Base-by-base conservation (phyloP, 2,329 filamentous ascomycete genomes). In the Paecilomyces niveus region DNA sequence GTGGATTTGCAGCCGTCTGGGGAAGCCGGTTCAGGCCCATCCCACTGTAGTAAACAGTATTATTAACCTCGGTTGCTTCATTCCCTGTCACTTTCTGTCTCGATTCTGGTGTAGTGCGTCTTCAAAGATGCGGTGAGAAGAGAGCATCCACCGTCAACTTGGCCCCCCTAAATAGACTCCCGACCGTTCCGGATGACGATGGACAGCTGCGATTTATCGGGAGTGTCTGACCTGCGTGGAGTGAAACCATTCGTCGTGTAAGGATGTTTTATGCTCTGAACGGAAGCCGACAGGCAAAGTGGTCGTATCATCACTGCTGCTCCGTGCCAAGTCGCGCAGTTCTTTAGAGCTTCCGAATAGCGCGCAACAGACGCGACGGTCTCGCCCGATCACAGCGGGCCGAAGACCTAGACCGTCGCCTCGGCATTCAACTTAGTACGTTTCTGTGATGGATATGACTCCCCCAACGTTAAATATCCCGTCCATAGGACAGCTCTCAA, bases 341-440 rank as follows among this genome's bases (percentile, higher is more conserved):
- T 55, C 76, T 64, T 54, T 62, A 58, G 15, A 68, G 64, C 1
- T n/a, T 6, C 6, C n/a, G 18, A 18, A 45, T 45, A 9, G 39
- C 39, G 39, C 39, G 39, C n/a, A n/a, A 45, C n/a, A 21, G 39
- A 45, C 39, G 39, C 39, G 15, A 45, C 39, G 39, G 39, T 45
- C 39, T 45, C 15, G 5, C 39, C 39, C 39, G 39, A 45, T 45
- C 39, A 18, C n/a, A 21, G n/a, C 39, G 39, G 39, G 39, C 39
- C 39, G 39, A 45, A 45, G 18, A 18, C 4, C 35, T 45, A 13
- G 35, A n/a, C 35, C 35, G 35, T 18, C 15, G 35, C 35, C 35
- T 45, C 35, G 35, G 35, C 39, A 45, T 21, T 45, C 9, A 21
- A 2, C 18, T 45, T 45, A 45, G 35, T 33, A 10, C 11, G 8